Evolutionary conservation across 2,329 filamentous ascomycete genomes (phyloP).

Genomic region (Penicillium concentricum): DNA sequence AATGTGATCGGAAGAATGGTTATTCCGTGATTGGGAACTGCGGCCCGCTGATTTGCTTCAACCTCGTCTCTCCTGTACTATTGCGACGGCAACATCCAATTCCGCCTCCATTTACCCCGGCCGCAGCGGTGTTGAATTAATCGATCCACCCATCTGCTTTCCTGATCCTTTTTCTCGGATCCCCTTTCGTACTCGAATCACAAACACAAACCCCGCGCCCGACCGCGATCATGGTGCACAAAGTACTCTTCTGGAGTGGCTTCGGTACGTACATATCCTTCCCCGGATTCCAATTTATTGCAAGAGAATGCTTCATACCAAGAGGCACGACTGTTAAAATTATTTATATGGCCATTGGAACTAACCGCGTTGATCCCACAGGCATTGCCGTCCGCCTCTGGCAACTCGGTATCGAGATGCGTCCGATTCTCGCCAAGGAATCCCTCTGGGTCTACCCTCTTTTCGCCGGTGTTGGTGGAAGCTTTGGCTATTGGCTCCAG

Average conservation of each 20-base stretch:
- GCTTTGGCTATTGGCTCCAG: slow-evolving; percentile 96
- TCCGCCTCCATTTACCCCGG: slow-evolving; percentile 20
- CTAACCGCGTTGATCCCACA: slow-evolving; percentile 42
- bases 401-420: slow-evolving; percentile 98
- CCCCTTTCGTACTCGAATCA: slow-evolving; percentile 1
- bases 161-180: slow-evolving; percentile 4
- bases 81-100: slow-evolving; percentile 25
- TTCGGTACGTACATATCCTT: slow-evolving; percentile 68
- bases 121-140: slow-evolving; percentile 14
- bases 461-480: slow-evolving; percentile 80
- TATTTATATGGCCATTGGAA: not conserved
- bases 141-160: slow-evolving; percentile 4
- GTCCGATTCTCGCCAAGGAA: slow-evolving; percentile 81
- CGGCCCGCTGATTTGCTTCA: slow-evolving; percentile 38
- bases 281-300: not conserved
- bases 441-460: slow-evolving; percentile 89
- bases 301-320: not conserved
- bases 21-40: slow-evolving; percentile 34
- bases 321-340: not conserved
- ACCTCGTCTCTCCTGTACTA: slow-evolving; percentile 26
- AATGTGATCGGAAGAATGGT: slow-evolving; percentile 10
- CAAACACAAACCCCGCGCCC: slow-evolving; percentile 21
- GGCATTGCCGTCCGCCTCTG: slow-evolving; percentile 89
- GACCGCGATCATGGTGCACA: slow-evolving; percentile 47
- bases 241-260: slow-evolving; percentile 60